phyloP scores from a whole-genome alignment of 352 stramenopile species.

The Phytophthora quininea region DNA sequence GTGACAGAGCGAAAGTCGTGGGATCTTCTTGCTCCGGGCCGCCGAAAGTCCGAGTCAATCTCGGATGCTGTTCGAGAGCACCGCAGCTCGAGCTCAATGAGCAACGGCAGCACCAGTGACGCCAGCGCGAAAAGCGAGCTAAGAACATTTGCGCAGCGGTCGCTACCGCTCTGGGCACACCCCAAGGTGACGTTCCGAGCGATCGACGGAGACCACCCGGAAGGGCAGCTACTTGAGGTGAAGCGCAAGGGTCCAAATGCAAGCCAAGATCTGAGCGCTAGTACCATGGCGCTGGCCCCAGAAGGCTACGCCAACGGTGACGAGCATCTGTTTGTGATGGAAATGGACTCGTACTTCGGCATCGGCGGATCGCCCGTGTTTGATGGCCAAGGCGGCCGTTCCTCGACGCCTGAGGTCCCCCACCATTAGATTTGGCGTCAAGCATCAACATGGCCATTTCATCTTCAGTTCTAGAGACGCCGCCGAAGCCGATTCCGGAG shows the following conservation, averaged over 20 bases:
- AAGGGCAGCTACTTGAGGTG: conserved; percentile 66
- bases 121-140: conserved; percentile 61
- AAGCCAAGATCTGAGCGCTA: conserved; percentile 42
- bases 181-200: conserved; percentile 77
- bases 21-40: conserved; percentile 44
- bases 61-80: conserved; percentile 16
- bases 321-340: conserved; percentile 82
- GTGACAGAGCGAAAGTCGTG: conserved; percentile 68
- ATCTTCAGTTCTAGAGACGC: conserved; percentile 55
- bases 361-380: conserved; percentile 83
- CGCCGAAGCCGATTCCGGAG: conserved; percentile 31
- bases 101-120: conserved; percentile 13
- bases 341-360: conserved; percentile 89
- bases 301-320: conserved; percentile 48
- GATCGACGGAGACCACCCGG: conserved; percentile 52
- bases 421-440: conserved; percentile 62
- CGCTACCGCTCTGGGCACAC: conserved; percentile 76
- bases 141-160: conserved; percentile 66
- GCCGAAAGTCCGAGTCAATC: conserved; percentile 39
- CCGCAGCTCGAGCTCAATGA: conserved; percentile 9
- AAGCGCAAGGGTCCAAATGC: conserved; percentile 75
- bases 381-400: conserved; percentile 34
- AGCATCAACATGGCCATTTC: conserved; percentile 86
- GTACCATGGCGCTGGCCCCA: conserved; percentile 28
- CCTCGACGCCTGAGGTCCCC: conserved; percentile 48